These are phyloP conservation scores for Kuraishia borneana DNA, from an alignment of 805 yeast species.

Conservation along the genomic window DNA sequence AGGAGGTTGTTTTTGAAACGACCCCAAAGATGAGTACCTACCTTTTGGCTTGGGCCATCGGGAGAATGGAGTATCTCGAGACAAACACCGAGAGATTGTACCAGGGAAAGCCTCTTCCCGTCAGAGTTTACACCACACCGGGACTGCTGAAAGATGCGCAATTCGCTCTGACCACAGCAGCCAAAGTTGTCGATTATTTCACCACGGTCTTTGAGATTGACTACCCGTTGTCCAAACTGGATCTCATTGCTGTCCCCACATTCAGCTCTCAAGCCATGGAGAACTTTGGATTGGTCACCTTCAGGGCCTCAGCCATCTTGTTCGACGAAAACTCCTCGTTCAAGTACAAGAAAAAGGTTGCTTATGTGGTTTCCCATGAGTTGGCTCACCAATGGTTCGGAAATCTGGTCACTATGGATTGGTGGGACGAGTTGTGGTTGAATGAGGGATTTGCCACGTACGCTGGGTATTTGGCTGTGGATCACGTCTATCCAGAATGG, in stretches of 20 bases:
- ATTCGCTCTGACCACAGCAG: slow-evolving; percentile 35
- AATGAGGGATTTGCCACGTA: slow-evolving; percentile 89
- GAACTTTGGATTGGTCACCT: slow-evolving; percentile 76
- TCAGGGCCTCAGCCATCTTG: slow-evolving; percentile 46
- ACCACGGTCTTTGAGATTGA: slow-evolving; percentile 34
- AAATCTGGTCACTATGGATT: slow-evolving; percentile 78
- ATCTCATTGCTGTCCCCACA: slow-evolving; percentile 68
- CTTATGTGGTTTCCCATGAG: slow-evolving; percentile 79
- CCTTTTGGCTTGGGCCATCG: slow-evolving; percentile 47
- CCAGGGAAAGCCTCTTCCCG: slow-evolving; percentile 30
- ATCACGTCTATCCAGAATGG: slow-evolving; percentile 71
- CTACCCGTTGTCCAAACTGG: slow-evolving; percentile 78
- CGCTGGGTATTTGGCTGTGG: slow-evolving; percentile 65
- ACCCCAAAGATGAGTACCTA: slow-evolving; percentile 48
- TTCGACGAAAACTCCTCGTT: slow-evolving; percentile 34
- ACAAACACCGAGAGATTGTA: slow-evolving; percentile 27
- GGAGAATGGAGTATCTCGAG: slow-evolving; percentile 45
- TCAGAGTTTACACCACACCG: slow-evolving; percentile 40
- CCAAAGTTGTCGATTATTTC: slow-evolving; percentile 38
- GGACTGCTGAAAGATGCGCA: slow-evolving; percentile 35
- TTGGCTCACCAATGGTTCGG: slow-evolving; percentile 92
- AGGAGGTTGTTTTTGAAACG: slow-evolving; percentile 25
- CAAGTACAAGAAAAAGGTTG: slow-evolving; percentile 55
- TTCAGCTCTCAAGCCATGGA: slow-evolving; percentile 87
- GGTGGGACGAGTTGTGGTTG: slow-evolving; percentile 91